Percentiles rank a stretch among this genome's conserved stretches.
Evolutionary conservation across 2,329 filamentous ascomycete genomes (phyloP).

Genomic region (Biscogniauxia marginata): DNA sequence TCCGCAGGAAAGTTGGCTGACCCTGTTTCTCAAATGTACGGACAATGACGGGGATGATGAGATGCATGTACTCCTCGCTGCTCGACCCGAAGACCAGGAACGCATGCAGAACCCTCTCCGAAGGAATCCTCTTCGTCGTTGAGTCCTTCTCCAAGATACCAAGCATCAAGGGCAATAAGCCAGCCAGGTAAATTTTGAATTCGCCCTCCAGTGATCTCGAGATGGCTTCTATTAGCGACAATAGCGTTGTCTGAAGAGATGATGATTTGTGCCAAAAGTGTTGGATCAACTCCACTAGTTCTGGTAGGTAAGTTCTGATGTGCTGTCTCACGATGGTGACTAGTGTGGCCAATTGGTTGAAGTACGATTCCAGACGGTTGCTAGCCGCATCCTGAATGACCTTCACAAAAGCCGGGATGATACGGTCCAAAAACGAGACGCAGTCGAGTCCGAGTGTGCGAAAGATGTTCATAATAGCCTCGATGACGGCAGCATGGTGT

Average conservation of each 20-base stretch:
- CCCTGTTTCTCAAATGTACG: conserved; percentile 88
- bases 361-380: conserved; percentile 87
- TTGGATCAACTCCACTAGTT: conserved; percentile 81
- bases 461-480: conserved; percentile 99
- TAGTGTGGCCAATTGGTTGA: conserved; percentile 90
- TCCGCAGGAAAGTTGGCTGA: conserved; percentile 76
- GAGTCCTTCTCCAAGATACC: conserved; percentile 86
- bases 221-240: conserved; percentile 90
- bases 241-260: conserved; percentile 83
- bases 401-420: conserved; percentile 87
- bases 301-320: conserved; percentile 84
- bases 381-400: conserved; percentile 82
- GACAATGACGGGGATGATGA: conserved; percentile 95
- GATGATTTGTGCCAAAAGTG: conserved; percentile 86
- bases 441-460: conserved; percentile 94
- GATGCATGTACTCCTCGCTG: conserved; percentile 97
- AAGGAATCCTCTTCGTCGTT: conserved; percentile 72
- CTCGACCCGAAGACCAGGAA: conserved; percentile 96
- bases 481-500: conserved; percentile 91
- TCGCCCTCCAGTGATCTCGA: conserved; percentile 92
- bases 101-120: conserved; percentile 88
- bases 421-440: conserved; percentile 89
- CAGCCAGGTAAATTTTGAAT: conserved; percentile 94
- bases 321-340: conserved; percentile 96
- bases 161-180: conserved; percentile 88